Evolutionary conservation across 108 stramenopile genomes (phyloP), one percentile per base, ranked within the genome.

Genomic region (Nitzschia sp.): DNA sequence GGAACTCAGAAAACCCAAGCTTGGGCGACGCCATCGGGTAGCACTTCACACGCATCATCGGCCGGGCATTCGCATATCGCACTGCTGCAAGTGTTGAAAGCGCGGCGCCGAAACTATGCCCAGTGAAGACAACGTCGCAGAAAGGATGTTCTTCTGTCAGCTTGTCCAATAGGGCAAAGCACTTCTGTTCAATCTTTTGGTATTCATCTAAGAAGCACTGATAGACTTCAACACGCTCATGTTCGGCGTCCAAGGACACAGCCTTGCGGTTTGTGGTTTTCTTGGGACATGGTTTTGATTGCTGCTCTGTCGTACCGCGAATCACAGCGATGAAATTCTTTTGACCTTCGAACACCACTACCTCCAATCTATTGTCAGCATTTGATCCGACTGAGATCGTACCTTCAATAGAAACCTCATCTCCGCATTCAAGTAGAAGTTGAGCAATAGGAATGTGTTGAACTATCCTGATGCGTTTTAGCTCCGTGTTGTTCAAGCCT

Each of bases 51-150:
- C 88, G 73, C 61, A 86, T 64, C 63, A 69, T 77, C 2, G 86
- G 78, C 23, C 85, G 76, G 11, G 68, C 63, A 19, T 62, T 78
- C 27, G 91, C 80, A 66, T 87, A 92, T 46, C 85, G 69, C 16
- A 75, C 61, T 1, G 82, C 81, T 21, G 74, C 88, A 57, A 92
- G 58, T 3, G 85, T 88, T 19, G 88, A 86, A 48, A 92, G 46
- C 0, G 79, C 83, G 0, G 62, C 87, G 8, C 88, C 91, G 55
- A 82, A 89, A 45, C 84, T 85, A 59, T 88, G 80, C 1, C 91
- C 91, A 2, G 88, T 79, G 62, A 92, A 85, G 63, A 81, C 80
- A 34, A 88, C 77, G 58, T 92, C 88, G 58, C 76, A 88, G 62
- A 92, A 92, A 26, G 91, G 91, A 54, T 87, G 79, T 44, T 84